Conservation (phyloP, 805 yeast genomes). For the Scheffersomyces ergatensis region DNA sequence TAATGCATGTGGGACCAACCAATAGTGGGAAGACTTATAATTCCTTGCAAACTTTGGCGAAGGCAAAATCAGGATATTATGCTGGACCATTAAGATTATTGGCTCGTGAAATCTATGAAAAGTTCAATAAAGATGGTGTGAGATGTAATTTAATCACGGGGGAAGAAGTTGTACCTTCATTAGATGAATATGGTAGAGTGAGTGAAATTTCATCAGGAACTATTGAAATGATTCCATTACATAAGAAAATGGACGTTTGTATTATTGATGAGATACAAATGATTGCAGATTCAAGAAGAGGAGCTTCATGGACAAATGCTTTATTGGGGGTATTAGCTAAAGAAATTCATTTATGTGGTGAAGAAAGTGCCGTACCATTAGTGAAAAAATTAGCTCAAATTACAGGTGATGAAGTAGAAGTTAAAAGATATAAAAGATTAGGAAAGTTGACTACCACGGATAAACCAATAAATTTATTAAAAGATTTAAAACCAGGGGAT, state of each 20-base stretch:
- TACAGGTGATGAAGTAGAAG: conserved; percentile 80
- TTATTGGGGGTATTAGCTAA: conserved; percentile 81
- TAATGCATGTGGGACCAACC: conserved; percentile 98
- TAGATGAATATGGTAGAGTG: conserved; percentile 66
- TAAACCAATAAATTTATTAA: conserved; percentile 26
- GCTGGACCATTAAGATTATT: conserved; percentile 92
- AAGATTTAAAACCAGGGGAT: conserved; percentile 65
- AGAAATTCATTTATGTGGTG: conserved; percentile 93
- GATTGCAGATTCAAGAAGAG: conserved; percentile 78
- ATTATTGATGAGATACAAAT: conserved; percentile 96
- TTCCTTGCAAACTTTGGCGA: conserved; percentile 68
- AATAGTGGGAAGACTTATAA: conserved; percentile 92
- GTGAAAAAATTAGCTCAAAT: conserved; percentile 54
- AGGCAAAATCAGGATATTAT: conserved; percentile 73
- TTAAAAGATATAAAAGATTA: conserved; percentile 70
- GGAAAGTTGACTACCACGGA: conserved; percentile 63
- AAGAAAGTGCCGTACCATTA: conserved; percentile 74
- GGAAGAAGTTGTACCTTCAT: conserved; percentile 80
- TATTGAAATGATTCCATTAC: conserved; percentile 84
- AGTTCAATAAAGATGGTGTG: conserved; percentile 63
- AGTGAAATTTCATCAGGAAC: conserved; percentile 85
- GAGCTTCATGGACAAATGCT: conserved; percentile 94
- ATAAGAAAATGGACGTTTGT: conserved; percentile 73
- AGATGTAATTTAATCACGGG: conserved; percentile 89
- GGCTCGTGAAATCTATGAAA: conserved; percentile 88